A percentile compares a stretch with the other conserved stretches of the same genome.
Evolutionary conservation across 1,284 basidiomycete species (phyloP).

Genomic region (Inonotus obliquus): DNA sequence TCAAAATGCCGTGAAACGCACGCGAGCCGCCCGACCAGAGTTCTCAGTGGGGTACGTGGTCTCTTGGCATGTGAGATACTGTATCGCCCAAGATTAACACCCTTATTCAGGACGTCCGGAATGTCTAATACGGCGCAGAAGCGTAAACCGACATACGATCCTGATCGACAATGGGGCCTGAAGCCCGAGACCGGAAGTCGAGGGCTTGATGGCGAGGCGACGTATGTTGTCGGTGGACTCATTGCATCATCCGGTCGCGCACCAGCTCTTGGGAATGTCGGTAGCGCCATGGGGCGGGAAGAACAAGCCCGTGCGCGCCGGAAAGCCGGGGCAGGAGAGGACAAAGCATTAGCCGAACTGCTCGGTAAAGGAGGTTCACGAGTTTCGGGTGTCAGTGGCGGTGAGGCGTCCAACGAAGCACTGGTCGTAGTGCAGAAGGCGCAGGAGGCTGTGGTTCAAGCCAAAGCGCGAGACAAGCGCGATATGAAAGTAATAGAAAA

Average conservation of each 20-base stretch:
- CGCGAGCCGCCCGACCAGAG: constrained; percentile 72
- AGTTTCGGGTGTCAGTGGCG: constrained; percentile 18
- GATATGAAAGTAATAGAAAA: constrained; percentile 24
- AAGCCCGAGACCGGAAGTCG: constrained; percentile 45
- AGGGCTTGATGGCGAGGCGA: constrained; percentile 42
- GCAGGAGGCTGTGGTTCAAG: constrained; percentile 22
- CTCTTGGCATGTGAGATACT: background rate
- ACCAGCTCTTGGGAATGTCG: constrained; percentile 44
- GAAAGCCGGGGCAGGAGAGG: constrained; percentile 43
- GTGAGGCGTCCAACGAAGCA: constrained; percentile 21
- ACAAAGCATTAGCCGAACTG: constrained; percentile 45
- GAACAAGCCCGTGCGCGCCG: constrained; percentile 69
- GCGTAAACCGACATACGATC: constrained; percentile 58
- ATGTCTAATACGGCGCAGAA: constrained; percentile 47
- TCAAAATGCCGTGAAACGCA: constrained; percentile 71
- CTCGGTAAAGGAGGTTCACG: constrained; percentile 33
- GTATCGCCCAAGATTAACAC: constrained; percentile 12
- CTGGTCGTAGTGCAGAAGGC: constrained; percentile 25
- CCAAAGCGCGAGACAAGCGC: constrained; percentile 18
- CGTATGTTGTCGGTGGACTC: constrained; percentile 78
- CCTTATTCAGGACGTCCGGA: constrained; percentile 55
- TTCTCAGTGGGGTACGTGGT: constrained; percentile 68
- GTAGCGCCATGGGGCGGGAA: constrained; percentile 69
- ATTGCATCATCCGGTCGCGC: constrained; percentile 42
- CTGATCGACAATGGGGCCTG: constrained; percentile 64